Evolutionary conservation across 2,329 filamentous ascomycete genomes (phyloP), one percentile per base, ranked within the genome.

Genomic region (Laburnicola sp.): DNA sequence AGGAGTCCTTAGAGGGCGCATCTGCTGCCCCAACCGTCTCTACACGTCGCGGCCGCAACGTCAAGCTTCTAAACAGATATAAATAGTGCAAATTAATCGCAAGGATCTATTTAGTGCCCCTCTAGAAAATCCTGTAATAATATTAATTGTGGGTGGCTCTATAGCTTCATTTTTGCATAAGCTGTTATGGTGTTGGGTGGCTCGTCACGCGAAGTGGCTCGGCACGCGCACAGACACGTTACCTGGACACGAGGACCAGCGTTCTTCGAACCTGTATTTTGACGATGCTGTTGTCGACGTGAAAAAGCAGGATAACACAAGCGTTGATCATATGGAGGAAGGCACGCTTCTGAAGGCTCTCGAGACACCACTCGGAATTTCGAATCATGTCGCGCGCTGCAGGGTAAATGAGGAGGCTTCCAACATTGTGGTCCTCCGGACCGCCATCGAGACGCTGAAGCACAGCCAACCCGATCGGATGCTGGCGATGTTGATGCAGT

Each of bases 271-370:
- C 32, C 42, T 10, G 23, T 6, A 32, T 6, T 34, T 34, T n/a
- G 21, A 3, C 34, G n/a, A 21, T 3, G 25, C 16, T 1, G 37
- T 45, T 16, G 26, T 23, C 25, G 25, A 38, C 2, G 25, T 45
- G 25, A 37, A 45, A 16, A 9, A 7, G 25, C 25, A 45, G 34
- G 27, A 23, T 37, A 5, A 8, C 26, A 10, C 30, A 3, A 2
- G 8, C 25, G 34, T n/a, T 5, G 26, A 23, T 3, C 8, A 28
- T 11, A 23, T 45, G 34, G 22, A 38, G 26, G 6, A 30, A 4
- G 34, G 26, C 23, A 34, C 32, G 32, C 34, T 45, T 30, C 34
- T 45, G 8, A 8, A 45, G n/a, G 26, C 34, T 23, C 43, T 45
- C 25, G 23, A 45, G 5, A 26, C 25, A 8, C 43, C 43, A 30